A percentile compares a stretch with the other conserved stretches of the same genome.
These are phyloP conservation scores for Fusarium domesticum DNA, from an alignment of 2,329 filamentous ascomycete species.

Conservation along the genomic window DNA sequence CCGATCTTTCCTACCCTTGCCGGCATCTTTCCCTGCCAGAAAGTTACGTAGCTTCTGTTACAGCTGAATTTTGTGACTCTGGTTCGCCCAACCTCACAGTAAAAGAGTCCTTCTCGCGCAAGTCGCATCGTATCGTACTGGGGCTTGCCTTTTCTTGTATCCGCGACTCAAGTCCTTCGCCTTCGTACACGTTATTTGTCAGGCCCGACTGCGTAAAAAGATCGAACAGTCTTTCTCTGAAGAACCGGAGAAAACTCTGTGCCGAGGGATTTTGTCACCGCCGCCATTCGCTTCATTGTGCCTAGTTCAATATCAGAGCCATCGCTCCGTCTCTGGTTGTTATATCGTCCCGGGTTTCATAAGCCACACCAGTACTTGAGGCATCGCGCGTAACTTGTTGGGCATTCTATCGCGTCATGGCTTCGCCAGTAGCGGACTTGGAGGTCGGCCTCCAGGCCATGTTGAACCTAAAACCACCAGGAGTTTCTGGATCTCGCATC, in stretches of 20 bases:
- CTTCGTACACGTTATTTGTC: slow-evolving; percentile 25
- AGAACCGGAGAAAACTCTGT: slow-evolving; percentile 16
- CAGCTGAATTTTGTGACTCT: slow-evolving; percentile 26
- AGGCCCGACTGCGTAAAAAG: slow-evolving; percentile 30
- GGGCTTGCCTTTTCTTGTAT: slow-evolving; percentile 28
- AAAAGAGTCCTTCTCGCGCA: slow-evolving; percentile 28
- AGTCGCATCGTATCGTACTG: slow-evolving; percentile 27
- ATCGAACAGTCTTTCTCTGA: slow-evolving; percentile 22
- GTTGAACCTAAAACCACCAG: slow-evolving; percentile 85
- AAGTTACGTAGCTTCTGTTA: slow-evolving; percentile 15
- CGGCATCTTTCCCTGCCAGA: slow-evolving; percentile 15
- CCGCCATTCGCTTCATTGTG: slow-evolving; percentile 14
- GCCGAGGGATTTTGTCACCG: slow-evolving; percentile 5
- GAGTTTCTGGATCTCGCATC: slow-evolving; percentile 92
- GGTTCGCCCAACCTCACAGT: slow-evolving; percentile 28
- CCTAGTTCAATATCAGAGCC: neutral
- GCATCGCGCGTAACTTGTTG: slow-evolving; percentile 23
- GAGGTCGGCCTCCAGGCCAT: slow-evolving; percentile 89
- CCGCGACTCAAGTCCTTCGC: slow-evolving; percentile 16
- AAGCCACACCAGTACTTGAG: slow-evolving; percentile 5
- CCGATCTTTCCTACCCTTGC: slow-evolving; percentile 16
- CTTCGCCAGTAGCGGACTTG: slow-evolving; percentile 84
- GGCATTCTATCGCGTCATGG: slow-evolving; percentile 49
- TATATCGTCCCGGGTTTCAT: neutral
- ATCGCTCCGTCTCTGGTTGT: neutral